Base-by-base conservation (phyloP, 495 filamentous ascomycete genomes). In the Annulohypoxylon moriforme region DNA sequence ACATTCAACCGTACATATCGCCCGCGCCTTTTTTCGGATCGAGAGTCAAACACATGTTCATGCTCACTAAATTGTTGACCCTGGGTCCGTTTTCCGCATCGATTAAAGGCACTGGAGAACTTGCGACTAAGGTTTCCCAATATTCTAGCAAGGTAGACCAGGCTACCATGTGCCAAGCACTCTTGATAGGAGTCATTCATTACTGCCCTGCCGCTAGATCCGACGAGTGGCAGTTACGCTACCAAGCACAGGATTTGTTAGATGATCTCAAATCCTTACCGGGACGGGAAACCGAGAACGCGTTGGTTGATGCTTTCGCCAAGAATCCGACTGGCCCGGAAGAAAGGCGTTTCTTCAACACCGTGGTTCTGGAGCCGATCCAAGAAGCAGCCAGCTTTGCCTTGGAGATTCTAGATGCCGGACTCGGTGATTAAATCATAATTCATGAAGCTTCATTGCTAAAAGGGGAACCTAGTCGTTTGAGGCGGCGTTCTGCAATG, bases 141-240 rank as follows among this genome's bases (percentile, higher is more conserved):
- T 59, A 71, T 1, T 34, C 84, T 24, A 61, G 61, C 1, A 72
- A 67, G 29, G 77, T 71, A 11, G 81, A 85, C 33, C 81, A 81
- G 31, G 74, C 77, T 10, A 81, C 77, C n/a, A 72, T 85, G 44
- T 81, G 80, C 69, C 80, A 85, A 53, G 68, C 67, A 9, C 40
- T 84, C 11, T 63, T 85, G 20, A 72, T 74, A 2, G 68, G 84
- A 9, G 70, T 79, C 9, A 29, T 81, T 4, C 70, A 78, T 31
- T 76, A 80, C 16, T 76, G 65, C 6, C 71, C 73, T 1, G 57
- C 74, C 7, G 77, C 76, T 1, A 76, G 78, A 36, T 76, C 76
- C 1, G 70, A 71, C 20, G 74, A 79, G 10, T 83, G 81, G 82
- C 70, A 74, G 0, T 64, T 84, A 0, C 56, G 76, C 4, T 59